Base-by-base conservation (phyloP, 2,329 filamentous ascomycete genomes). In the Hypocrella siamensis region DNA sequence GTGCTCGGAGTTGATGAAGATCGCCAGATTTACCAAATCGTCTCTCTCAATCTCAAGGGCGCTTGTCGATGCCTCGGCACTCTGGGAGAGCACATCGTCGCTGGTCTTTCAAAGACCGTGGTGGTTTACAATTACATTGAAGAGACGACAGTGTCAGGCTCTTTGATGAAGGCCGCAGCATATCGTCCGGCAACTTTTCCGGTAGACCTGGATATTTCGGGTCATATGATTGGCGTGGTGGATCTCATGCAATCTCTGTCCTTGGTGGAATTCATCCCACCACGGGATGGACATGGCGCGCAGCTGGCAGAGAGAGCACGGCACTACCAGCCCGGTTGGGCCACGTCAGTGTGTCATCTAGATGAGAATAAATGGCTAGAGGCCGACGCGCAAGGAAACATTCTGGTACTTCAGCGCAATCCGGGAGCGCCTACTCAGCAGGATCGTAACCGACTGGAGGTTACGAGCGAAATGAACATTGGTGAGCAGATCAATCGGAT, bases 401-500 rank as follows among this genome's bases (percentile, higher is more conserved):
- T 98, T 3, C 61, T 86, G 33, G 75, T 94, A 3, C 60, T 96
- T n/a, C 65, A 73, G 31, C 70, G 75, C 24, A 86, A 94, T 42
- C 46, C 61, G 3, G 65, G 75, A 3, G 83, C 80, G 0, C 75
- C 84, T 1, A 84, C 76, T 0, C 66, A 70, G 2, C 77, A 90
- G 32, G 84, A 93, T 43, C 70, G 67, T 37, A 67, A 67, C 31
- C 65, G 74, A 18, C 57, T 96, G 41, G 68, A 82, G 26, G 64
- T 85, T 5, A 82, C 73, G 1, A 78, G 79, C 37, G 86, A 94
- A 53, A 73, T 96, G 39, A 75, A 79, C 28, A 63, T 98, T 8
- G 86, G 90, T 1, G 88, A 98, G 52, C 84, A 90, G 70, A 83
- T 96, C 34, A 98, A 98, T 48, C 70, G 75, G 19, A 93, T 96